Evolutionary conservation across 2,329 filamentous ascomycete genomes (phyloP), one percentile per base, ranked within the genome.

Genomic region (Fonsecaea erecta): DNA sequence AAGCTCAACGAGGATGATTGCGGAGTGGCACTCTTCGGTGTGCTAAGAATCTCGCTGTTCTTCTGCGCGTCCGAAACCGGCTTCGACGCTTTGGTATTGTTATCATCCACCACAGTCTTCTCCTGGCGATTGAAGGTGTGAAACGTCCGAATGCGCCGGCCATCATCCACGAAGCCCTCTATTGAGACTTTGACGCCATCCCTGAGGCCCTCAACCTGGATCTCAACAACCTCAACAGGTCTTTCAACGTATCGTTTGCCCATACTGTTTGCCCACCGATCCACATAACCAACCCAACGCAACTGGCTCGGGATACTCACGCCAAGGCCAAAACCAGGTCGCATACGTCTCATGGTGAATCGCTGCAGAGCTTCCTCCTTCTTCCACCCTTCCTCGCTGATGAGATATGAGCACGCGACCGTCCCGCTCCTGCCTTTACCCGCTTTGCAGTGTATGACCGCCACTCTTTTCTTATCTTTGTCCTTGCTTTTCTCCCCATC

Each of bases 401-500:
- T 95, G 64, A 99, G 81, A 75, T 97, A 98, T 71, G 90, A 91
- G 77, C 92, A 96, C 32, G 90, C 89, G 72, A 92, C 87, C 0
- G 92, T 97, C 3, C 95, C 95, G 70, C 92, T 96, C 57, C 95
- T 85, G 1, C 95, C 95, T 78, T 99, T 99, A 2, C 95, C 95
- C 0, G 95, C 95, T 76, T 98, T 98, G 82, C 95, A 98, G 77
- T 99, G 95, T 7, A 98, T 92, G 6, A 98, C 93, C 0, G 90
- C 90, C 0, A 98, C 92, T 35, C 92, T 83, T 26, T 77, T 74
- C 40, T 81, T 80, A 26, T 77, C 74, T 28, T 79, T 76, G 24
- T 76, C 62, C 1, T 65, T 62, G 0, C 66, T 69, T 9, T 65
- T 53, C 6, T 73, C 73, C 9, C 76, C 74, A 0, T 78, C 76